Evolutionary conservation across 352 stramenopile genomes (phyloP).

Genomic region (Plasmopara viticola): DNA sequence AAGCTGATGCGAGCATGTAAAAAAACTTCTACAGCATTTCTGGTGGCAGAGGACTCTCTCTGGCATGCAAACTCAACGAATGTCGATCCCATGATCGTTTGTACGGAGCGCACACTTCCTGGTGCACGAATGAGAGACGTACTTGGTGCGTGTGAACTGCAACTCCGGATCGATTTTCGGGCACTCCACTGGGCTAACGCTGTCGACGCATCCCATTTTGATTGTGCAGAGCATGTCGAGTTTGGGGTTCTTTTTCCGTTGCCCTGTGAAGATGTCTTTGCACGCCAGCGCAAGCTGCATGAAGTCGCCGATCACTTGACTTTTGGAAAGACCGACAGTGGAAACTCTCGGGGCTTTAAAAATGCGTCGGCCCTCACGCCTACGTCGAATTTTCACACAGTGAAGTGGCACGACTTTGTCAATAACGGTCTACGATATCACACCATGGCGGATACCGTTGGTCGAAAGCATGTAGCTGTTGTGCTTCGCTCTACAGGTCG

Average conservation of each 20-base stretch:
- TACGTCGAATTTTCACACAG: conserved; percentile 63
- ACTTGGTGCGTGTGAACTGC: conserved; percentile 47
- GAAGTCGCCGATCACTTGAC: conserved; percentile 70
- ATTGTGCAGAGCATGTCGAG: conserved; percentile 58
- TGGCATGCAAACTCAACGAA: conserved; percentile 45
- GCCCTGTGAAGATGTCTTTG: conserved; percentile 75
- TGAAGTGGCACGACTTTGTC: conserved; percentile 71
- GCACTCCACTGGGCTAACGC: conserved; percentile 68
- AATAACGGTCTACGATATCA: conserved; percentile 58
- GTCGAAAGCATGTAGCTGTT: conserved; percentile 62
- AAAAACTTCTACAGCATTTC: conserved; percentile 4
- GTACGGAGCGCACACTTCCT: conserved; percentile 11
- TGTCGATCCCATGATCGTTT: conserved; percentile 39
- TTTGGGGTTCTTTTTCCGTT: conserved; percentile 74
- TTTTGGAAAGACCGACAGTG: conserved; percentile 31
- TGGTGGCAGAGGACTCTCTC: conserved; percentile 18
- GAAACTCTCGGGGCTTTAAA: conserved; percentile 18
- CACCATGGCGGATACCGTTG: conserved; percentile 37
- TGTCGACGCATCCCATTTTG: conserved; percentile 50
- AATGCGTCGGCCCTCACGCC: conserved; percentile 47
- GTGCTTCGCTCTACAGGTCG: conserved; percentile 36
- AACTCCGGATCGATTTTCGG: conserved; percentile 58
- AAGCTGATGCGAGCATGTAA: conserved; percentile 11
- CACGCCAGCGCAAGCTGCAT: conserved; percentile 70
- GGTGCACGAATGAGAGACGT: conserved; percentile 59